These are phyloP conservation scores for Fragaria nilgerrensis DNA, from an alignment of 306 rosid genomes.

Conservation along the genomic window DNA sequence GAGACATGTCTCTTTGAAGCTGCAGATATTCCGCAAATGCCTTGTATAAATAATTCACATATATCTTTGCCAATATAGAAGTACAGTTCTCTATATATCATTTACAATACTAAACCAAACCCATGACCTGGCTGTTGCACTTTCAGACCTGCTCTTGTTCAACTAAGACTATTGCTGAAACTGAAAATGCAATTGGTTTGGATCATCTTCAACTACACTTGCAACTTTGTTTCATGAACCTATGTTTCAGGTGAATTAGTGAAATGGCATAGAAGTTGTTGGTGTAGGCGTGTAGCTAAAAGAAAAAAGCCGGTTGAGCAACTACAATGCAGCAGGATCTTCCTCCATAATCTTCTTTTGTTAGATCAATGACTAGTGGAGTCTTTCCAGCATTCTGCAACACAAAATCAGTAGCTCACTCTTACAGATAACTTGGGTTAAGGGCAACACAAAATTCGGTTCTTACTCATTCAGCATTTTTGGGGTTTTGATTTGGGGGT, in stretches of 20 bases:
- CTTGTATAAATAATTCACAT: neutral
- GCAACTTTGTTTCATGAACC: neutral
- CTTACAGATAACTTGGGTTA: neutral
- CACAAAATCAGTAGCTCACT: neutral
- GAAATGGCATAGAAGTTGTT: neutral
- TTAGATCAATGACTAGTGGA: neutral
- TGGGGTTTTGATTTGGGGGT: neutral
- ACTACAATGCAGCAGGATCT: neutral
- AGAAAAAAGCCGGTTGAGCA: neutral
- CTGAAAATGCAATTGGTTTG: conserved; percentile 11
- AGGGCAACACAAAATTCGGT: too few species aligned
- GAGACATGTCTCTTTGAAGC: conserved; percentile 39
- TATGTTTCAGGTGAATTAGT: neutral
- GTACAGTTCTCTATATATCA: neutral
- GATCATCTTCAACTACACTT: conserved; percentile 20
- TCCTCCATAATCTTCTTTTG: neutral
- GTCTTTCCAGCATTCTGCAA: neutral
- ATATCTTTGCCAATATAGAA: neutral
- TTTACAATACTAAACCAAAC: neutral
- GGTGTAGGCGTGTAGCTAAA: neutral
- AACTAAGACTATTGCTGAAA: conserved; percentile 9
- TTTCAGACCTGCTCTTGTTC: neutral
- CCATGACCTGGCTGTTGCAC: neutral
- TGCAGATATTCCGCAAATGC: neutral
- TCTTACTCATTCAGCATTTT: neutral